phyloP scores from a whole-genome alignment of 2,329 filamentous ascomycete species.

The Trichoderma atrobrunneum region DNA sequence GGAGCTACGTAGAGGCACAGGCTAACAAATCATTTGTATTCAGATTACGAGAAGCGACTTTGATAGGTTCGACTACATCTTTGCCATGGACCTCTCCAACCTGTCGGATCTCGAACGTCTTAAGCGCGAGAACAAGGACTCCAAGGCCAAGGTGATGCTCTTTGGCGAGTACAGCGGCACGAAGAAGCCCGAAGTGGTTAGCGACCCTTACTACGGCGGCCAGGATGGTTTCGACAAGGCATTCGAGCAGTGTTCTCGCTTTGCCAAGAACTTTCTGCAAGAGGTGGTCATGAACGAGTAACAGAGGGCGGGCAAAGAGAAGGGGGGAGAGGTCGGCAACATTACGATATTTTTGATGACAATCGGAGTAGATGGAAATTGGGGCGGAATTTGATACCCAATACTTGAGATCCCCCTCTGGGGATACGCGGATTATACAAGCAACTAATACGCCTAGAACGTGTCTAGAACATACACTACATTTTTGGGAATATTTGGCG shows the following conservation, averaged over 20 bases:
- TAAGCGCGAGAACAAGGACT: constrained; percentile 54
- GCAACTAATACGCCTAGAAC: constrained; percentile 8
- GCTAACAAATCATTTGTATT: neutral
- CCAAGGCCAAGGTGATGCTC: constrained; percentile 67
- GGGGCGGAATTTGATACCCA: constrained; percentile 15
- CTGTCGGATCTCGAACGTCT: constrained; percentile 65
- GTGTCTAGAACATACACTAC: neutral
- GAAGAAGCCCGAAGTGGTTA: constrained; percentile 64
- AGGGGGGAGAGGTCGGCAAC: neutral
- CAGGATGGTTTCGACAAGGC: constrained; percentile 75
- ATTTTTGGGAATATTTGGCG: neutral
- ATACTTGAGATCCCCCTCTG: neutral
- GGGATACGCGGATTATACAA: constrained; percentile 1
- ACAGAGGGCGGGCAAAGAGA: neutral
- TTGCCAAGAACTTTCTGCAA: constrained; percentile 72
- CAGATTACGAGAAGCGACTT: constrained; percentile 68
- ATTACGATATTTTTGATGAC: constrained; percentile 6
- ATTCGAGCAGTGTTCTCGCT: constrained; percentile 79
- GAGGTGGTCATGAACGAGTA: constrained; percentile 43
- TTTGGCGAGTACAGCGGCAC: constrained; percentile 80
- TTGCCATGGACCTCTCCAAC: constrained; percentile 91
- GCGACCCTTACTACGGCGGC: constrained; percentile 93
- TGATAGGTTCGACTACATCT: constrained; percentile 82
- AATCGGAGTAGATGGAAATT: constrained; percentile 2
- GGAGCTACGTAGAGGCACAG: neutral